These are phyloP conservation scores for Thuja plicata DNA, from an alignment of 83 land plant genomes.

Conservation along the genomic window DNA sequence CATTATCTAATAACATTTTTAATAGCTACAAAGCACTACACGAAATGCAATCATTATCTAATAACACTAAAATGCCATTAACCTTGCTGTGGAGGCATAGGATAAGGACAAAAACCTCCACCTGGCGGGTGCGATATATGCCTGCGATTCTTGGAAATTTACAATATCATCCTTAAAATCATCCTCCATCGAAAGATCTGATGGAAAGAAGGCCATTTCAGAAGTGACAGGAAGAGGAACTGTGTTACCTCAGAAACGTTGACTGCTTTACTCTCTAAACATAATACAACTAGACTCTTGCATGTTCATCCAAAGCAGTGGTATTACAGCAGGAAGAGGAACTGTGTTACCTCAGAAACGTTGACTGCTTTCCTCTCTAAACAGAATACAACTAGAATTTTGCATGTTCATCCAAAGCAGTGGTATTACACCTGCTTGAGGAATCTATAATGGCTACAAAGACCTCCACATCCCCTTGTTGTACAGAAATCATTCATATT, in stretches of 20 bases:
- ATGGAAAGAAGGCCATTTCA: background rate
- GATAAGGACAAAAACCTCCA: background rate
- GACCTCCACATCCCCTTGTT: background rate
- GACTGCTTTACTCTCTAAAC: background rate
- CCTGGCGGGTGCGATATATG: background rate
- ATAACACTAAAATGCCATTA: background rate
- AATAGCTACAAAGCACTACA: background rate
- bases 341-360: too few species aligned
- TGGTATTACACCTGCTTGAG: background rate
- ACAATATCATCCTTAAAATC: background rate
- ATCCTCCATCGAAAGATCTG: background rate
- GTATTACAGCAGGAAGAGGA: background rate
- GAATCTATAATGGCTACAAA: background rate
- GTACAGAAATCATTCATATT: background rate
- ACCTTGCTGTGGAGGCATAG: background rate
- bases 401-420: background rate
- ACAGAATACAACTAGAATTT: background rate
- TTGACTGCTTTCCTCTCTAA: background rate
- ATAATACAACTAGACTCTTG: background rate
- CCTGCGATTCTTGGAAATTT: background rate
- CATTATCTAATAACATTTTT: background rate
- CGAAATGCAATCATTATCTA: background rate
- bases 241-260: background rate
- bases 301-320: background rate
- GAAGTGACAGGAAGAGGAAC: background rate